Percentiles rank a stretch among this genome's conserved stretches.
phyloP scores from a whole-genome alignment of 2,329 filamentous ascomycete genomes.

The Dactylella cylindrospora region DNA sequence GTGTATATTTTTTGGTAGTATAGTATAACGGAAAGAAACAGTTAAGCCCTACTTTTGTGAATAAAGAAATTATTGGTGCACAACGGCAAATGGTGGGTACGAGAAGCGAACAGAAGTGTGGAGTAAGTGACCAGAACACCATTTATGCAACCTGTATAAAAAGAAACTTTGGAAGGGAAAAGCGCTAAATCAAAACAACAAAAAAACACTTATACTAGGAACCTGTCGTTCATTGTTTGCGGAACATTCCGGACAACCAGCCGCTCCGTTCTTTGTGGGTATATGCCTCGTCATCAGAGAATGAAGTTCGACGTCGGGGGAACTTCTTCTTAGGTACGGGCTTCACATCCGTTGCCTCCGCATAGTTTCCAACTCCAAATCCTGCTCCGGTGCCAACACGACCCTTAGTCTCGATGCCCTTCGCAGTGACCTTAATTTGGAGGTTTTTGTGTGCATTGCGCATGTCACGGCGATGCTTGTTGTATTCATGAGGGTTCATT shows the following conservation, averaged over 20 bases:
- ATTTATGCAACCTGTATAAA: conserved; percentile 24
- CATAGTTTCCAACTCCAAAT: conserved; percentile 40
- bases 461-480: conserved; percentile 40
- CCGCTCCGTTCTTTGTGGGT: conserved; percentile 34
- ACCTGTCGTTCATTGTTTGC: conserved; percentile 41
- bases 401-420: conserved; percentile 36
- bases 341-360: conserved; percentile 29
- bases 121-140: conserved; percentile 38
- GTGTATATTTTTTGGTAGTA: no score
- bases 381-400: conserved; percentile 39
- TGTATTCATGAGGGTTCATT: conserved; percentile 35
- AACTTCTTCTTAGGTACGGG: conserved; percentile 33
- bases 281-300: conserved; percentile 35
- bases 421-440: conserved; percentile 37
- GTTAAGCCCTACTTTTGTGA: no score
- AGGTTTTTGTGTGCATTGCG: conserved; percentile 37
- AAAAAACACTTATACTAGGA: conserved; percentile 29
- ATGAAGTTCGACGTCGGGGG: conserved; percentile 31
- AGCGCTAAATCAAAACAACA: conserved; percentile 21
- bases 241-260: conserved; percentile 37
- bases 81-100: no score
- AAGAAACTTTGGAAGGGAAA: not conserved
- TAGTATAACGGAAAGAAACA: no score
- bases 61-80: no score
- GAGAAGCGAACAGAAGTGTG: conserved; percentile 18